Percentiles rank a stretch among this genome's conserved stretches.
phyloP scores from a whole-genome alignment of 164 flowering plant species.

The Kingdonia uniflora region DNA sequence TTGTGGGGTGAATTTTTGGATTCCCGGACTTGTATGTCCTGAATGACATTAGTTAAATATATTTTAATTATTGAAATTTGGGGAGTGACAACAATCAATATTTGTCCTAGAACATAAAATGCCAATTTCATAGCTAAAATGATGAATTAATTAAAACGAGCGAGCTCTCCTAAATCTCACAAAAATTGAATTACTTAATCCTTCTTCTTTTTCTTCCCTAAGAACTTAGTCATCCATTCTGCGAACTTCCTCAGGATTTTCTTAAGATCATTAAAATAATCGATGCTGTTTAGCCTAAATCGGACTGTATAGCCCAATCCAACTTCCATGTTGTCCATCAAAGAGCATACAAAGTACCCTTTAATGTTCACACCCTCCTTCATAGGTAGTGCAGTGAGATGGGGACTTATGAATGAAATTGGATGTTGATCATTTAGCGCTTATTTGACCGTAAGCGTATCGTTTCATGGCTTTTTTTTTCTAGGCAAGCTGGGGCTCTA shows the following conservation, averaged over 20 bases:
- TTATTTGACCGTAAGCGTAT: not conserved
- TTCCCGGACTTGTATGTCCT: no score
- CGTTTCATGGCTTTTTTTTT: no score
- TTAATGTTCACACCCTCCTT: conserved; percentile 10
- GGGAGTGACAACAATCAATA: no score
- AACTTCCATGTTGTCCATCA: conserved; percentile 10
- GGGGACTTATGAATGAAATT: conserved; percentile 10
- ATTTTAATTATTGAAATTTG: no score
- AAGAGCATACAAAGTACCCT: conserved; percentile 5
- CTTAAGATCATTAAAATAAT: conserved; percentile 1
- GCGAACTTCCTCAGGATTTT: conserved; percentile 6
- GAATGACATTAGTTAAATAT: no score
- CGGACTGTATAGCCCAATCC: conserved; percentile 1
- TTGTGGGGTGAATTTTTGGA: no score
- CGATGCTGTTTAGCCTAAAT: not conserved
- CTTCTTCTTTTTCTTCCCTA: not conserved
- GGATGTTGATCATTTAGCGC: conserved; percentile 4
- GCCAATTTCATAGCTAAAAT: no score
- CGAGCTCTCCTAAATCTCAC: no score
- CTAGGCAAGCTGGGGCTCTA: no score
- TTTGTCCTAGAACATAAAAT: no score
- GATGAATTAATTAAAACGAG: no score
- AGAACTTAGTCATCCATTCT: conserved; percentile 3
- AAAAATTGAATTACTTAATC: no score
- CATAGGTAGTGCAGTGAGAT: conserved; percentile 6